phyloP scores from a whole-genome alignment of 2,329 filamentous ascomycete species.

The Chaetomium olivaceum region DNA sequence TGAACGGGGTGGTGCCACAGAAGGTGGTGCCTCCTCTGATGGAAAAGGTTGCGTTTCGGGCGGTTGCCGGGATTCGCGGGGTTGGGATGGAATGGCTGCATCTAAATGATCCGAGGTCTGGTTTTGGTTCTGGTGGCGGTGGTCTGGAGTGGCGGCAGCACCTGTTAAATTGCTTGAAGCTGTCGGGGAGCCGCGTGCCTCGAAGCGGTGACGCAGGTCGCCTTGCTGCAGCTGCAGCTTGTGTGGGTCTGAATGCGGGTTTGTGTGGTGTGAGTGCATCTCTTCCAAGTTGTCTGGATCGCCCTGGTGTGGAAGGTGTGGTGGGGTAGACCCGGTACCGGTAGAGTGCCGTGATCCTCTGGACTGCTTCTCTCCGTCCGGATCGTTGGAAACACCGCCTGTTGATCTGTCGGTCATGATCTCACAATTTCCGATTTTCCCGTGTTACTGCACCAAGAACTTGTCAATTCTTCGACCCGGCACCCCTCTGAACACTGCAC shows the following conservation, averaged over 20 bases:
- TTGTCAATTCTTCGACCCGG: constrained; percentile 22
- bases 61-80: background rate
- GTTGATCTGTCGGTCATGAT: constrained; percentile 18
- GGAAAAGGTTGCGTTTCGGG: background rate
- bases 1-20: background rate
- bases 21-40: background rate
- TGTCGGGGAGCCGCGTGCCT: constrained; percentile 2
- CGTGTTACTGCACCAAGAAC: constrained; percentile 7
- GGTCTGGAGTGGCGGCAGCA: background rate
- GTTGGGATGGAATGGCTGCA: background rate
- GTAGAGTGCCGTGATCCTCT: background rate
- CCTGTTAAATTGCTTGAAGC: background rate
- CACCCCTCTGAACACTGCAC: background rate
- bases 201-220: constrained; percentile 25
- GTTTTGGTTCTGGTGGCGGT: constrained; percentile 4
- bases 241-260: constrained; percentile 12
- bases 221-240: constrained; percentile 20
- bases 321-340: too few relatives aligned
- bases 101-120: background rate
- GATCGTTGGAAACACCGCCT: background rate
- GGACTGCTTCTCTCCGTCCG: background rate
- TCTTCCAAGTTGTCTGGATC: background rate
- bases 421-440: constrained; percentile 6
- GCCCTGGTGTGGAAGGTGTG: background rate
- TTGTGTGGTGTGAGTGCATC: background rate